Percentiles rank a stretch among this genome's conserved stretches.
Conservation (phyloP, 23 red algal genomes). For the Gracilaria gracilis region DNA sequence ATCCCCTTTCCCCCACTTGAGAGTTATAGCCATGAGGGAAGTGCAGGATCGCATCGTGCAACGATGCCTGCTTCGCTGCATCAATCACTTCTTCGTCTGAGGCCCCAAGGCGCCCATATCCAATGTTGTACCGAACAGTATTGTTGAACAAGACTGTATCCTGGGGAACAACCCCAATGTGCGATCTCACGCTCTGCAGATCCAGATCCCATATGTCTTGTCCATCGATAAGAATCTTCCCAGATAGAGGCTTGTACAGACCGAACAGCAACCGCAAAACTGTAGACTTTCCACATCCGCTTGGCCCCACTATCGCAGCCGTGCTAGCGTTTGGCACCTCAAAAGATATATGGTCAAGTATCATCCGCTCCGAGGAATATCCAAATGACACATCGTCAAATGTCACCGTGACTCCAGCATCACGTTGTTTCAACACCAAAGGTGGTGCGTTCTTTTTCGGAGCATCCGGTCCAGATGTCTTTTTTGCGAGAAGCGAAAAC, state of each 20-base stretch:
- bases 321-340: slow-evolving; percentile 70
- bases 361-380: slow-evolving; percentile 39
- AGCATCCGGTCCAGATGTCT: background rate
- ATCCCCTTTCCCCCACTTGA: slow-evolving; percentile 88
- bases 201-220: slow-evolving; percentile 88
- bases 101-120: slow-evolving; percentile 79
- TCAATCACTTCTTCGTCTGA: slow-evolving; percentile 71
- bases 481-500: slow-evolving; percentile 81
- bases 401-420: slow-evolving; percentile 48
- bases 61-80: slow-evolving; percentile 75
- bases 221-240: slow-evolving; percentile 85
- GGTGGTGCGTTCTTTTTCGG: slow-evolving; percentile 27
- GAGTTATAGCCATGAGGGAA: slow-evolving; percentile 91
- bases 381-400: slow-evolving; percentile 87
- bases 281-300: slow-evolving; percentile 92
- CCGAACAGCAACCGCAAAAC: slow-evolving; percentile 89
- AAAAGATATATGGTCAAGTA: slow-evolving; percentile 85
- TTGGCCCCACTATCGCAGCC: slow-evolving; percentile 90
- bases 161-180: slow-evolving; percentile 94
- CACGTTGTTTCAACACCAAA: slow-evolving; percentile 45
- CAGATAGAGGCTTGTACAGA: slow-evolving; percentile 73
- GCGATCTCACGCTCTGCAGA: slow-evolving; percentile 68
- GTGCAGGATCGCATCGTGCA: slow-evolving; percentile 75
- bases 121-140: slow-evolving; percentile 94
- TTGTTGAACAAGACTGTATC: slow-evolving; percentile 98